phyloP scores from a whole-genome alignment of 768 basidiomycete species.

The Nidularia sp. region DNA sequence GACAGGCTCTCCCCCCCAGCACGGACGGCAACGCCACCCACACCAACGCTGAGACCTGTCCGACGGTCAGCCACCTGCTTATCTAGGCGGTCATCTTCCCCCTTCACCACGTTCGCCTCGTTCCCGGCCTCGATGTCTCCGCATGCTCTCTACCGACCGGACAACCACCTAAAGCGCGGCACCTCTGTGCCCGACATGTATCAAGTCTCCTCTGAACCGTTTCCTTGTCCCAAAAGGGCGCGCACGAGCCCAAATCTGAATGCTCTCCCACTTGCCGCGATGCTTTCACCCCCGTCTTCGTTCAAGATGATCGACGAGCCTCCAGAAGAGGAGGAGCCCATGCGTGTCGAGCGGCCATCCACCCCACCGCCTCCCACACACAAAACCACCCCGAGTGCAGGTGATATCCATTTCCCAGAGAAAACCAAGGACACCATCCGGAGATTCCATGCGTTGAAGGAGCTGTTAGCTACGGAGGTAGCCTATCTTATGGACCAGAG shows the following conservation, averaged over 20 bases:
- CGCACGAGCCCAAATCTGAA: not conserved
- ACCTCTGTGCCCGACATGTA: constrained; percentile 32
- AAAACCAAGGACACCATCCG: constrained; percentile 42
- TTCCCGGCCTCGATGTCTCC: constrained; percentile 37
- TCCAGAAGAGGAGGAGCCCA: not conserved
- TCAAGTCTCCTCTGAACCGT: not conserved
- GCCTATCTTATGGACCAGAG: constrained; percentile 79
- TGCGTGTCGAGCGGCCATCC: not conserved
- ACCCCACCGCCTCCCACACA: not conserved
- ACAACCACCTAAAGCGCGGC: constrained; percentile 28
- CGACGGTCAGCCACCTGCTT: constrained; percentile 31
- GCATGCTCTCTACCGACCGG: constrained; percentile 16
- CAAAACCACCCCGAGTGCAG: constrained; percentile 11
- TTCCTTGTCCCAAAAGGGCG: not conserved
- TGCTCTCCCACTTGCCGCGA: not conserved
- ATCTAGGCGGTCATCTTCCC: constrained; percentile 22
- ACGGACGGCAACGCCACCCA: constrained; percentile 58
- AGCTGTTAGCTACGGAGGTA: constrained; percentile 81
- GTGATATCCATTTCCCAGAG: constrained; percentile 22
- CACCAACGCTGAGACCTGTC: constrained; percentile 42
- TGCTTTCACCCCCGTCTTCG: not conserved
- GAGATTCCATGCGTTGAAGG: constrained; percentile 74
- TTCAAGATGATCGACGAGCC: not conserved
- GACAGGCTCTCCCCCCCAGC: constrained; percentile 34
- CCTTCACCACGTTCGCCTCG: constrained; percentile 39